A percentile compares a stretch with the other conserved stretches of the same genome.
phyloP scores from a whole-genome alignment of 2,329 filamentous ascomycete genomes.

The Fusarium irregulare region DNA sequence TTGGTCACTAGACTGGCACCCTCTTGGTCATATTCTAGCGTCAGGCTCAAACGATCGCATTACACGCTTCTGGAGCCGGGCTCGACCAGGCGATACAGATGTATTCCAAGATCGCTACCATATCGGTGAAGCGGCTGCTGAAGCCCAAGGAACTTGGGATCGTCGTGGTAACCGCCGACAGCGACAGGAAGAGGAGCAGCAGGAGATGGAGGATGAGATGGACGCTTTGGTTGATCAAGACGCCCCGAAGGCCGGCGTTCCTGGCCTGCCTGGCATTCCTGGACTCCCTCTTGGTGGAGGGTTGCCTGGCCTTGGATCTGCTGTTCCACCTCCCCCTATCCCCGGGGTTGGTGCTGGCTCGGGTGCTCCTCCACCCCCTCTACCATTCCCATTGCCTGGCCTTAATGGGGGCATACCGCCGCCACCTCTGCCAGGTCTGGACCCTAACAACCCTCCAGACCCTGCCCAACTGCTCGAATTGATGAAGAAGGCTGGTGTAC shows the following conservation, averaged over 20 bases:
- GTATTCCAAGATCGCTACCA: slow-evolving; percentile 93
- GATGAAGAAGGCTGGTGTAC: slow-evolving; percentile 73
- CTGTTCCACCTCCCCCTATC: slow-evolving; percentile 57
- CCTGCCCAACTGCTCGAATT: slow-evolving; percentile 71
- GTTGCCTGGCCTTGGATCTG: slow-evolving; percentile 58
- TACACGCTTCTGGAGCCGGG: slow-evolving; percentile 95
- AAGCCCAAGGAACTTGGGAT: slow-evolving; percentile 95
- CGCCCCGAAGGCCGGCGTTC: slow-evolving; percentile 63
- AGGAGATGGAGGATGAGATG: slow-evolving; percentile 91
- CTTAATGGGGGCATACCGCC: slow-evolving; percentile 59
- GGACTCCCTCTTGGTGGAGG: slow-evolving; percentile 63
- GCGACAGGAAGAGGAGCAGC: slow-evolving; percentile 91
- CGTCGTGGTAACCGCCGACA: slow-evolving; percentile 81
- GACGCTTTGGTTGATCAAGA: slow-evolving; percentile 92
- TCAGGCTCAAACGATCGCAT: slow-evolving; percentile 97
- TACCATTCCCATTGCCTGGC: slow-evolving; percentile 65
- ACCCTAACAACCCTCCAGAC: slow-evolving; percentile 70
- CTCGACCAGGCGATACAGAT: slow-evolving; percentile 86
- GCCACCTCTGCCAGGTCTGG: slow-evolving; percentile 65
- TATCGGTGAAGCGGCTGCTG: slow-evolving; percentile 91
- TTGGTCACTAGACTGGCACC: slow-evolving; percentile 98
- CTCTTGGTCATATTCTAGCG: slow-evolving; percentile 92
- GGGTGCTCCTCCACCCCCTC: slow-evolving; percentile 59
- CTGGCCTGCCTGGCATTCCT: slow-evolving; percentile 66
- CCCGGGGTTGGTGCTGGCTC: slow-evolving; percentile 61